phyloP scores from a whole-genome alignment of 768 basidiomycete genomes.

The Serpula lacrymans region DNA sequence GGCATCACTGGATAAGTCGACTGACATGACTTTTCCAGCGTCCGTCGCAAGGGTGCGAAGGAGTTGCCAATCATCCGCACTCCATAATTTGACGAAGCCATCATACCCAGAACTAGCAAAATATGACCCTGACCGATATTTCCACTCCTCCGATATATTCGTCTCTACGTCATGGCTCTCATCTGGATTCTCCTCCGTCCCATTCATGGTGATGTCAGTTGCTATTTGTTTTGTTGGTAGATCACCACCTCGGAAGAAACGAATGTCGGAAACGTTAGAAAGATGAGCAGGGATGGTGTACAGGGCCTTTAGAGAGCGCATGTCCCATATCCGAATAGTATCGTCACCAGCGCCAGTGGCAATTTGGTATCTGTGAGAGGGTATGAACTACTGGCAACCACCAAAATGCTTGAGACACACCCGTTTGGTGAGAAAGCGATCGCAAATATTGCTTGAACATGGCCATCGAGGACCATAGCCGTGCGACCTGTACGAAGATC shows the following conservation, averaged over 20 bases:
- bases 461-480: conserved; percentile 97
- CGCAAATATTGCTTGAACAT: conserved; percentile 87
- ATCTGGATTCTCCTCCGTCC: conserved; percentile 28
- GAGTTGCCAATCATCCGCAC: conserved; percentile 96
- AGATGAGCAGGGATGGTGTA: conserved; percentile 97
- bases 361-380: conserved; percentile 77
- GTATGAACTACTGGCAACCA: conserved; percentile 5
- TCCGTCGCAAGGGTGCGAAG: conserved; percentile 87
- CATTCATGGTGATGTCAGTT: conserved; percentile 52
- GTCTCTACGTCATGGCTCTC: conserved; percentile 24
- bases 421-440: conserved; percentile 96
- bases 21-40: conserved; percentile 98
- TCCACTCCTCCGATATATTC: conserved; percentile 54
- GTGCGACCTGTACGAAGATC: conserved; percentile 93
- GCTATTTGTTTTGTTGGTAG: conserved; percentile 34
- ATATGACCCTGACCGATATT: conserved; percentile 85
- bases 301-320: conserved; percentile 86
- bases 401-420: conserved; percentile 41
- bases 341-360: conserved; percentile 97
- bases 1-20: conserved; percentile 84
- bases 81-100: conserved; percentile 94
- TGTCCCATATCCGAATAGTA: conserved; percentile 98
- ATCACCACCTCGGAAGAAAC: conserved; percentile 81
- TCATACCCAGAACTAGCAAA: conserved; percentile 94
- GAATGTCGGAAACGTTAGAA: conserved; percentile 91